Conservation (phyloP, 306 rosid species). For the Fagus sylvatica region DNA sequence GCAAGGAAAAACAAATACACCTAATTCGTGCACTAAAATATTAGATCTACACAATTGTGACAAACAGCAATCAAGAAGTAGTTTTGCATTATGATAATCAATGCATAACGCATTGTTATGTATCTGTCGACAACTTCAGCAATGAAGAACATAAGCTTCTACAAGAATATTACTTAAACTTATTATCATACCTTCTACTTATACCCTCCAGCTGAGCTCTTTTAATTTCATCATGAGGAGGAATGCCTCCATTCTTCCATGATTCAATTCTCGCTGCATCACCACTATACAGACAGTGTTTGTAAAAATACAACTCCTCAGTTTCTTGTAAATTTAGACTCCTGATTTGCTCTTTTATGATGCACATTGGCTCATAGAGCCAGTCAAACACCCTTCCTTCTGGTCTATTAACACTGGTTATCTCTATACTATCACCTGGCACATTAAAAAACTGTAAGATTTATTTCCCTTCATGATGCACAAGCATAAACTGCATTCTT, state of each 20-base stretch:
- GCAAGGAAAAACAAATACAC: too few relatives aligned
- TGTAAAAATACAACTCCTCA: conserved; percentile 27
- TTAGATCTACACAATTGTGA: too few relatives aligned
- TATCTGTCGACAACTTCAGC: neutral
- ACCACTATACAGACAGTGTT: conserved; percentile 21
- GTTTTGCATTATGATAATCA: too few relatives aligned
- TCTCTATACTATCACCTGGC: conserved; percentile 23
- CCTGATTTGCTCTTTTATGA: conserved; percentile 29
- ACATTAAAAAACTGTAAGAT: neutral
- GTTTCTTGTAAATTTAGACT: conserved; percentile 18
- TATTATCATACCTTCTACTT: conserved; percentile 25
- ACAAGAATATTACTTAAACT: too few relatives aligned
- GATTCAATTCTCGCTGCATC: conserved; percentile 6
- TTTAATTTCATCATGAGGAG: conserved; percentile 22
- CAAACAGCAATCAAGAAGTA: too few relatives aligned
- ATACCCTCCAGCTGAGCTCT: conserved; percentile 25
- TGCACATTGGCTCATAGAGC: conserved; percentile 28
- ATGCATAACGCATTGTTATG: neutral
- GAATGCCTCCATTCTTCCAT: conserved; percentile 23
- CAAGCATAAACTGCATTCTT: too few relatives aligned
- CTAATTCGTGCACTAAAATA: neutral
- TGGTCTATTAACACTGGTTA: conserved; percentile 29
- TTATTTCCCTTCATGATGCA: neutral
- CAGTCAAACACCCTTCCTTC: conserved; percentile 29
- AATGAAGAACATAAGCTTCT: neutral